Percentiles rank a stretch among this genome's conserved stretches.
Conservation (phyloP, 768 basidiomycete genomes). For the Termitomyces sp. region DNA sequence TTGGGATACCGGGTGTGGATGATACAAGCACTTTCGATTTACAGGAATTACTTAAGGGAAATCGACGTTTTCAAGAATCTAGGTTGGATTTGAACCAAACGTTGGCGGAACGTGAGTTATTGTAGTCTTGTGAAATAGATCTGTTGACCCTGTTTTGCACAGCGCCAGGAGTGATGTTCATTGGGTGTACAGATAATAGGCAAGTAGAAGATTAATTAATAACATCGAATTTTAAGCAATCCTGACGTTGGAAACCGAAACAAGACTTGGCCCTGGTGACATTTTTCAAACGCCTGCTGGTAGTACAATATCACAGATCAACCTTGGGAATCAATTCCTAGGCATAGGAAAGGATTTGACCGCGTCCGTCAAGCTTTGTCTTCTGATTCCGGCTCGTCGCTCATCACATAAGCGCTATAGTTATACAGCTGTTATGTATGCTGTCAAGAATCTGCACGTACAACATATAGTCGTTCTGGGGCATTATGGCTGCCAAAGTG, state of each 20-base stretch:
- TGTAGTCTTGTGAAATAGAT: neutral
- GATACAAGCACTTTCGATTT: slow-evolving; percentile 2
- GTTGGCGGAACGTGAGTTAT: slow-evolving; percentile 4
- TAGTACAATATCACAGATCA: slow-evolving; percentile 25
- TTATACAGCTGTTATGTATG: slow-evolving; percentile 28
- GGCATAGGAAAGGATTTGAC: slow-evolving; percentile 22
- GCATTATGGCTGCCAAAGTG: slow-evolving; percentile 32
- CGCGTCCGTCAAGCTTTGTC: slow-evolving; percentile 21
- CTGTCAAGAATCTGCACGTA: slow-evolving; percentile 25
- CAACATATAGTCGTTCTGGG: slow-evolving; percentile 33
- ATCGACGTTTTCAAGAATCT: slow-evolving; percentile 6
- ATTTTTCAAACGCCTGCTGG: slow-evolving; percentile 29
- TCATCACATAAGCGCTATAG: slow-evolving; percentile 12
- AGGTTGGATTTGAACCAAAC: neutral
- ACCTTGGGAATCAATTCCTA: slow-evolving; percentile 31
- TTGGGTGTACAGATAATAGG: slow-evolving; percentile 31
- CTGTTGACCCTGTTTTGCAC: neutral
- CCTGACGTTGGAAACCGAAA: neutral
- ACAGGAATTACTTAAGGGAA: slow-evolving; percentile 5
- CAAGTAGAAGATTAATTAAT: neutral
- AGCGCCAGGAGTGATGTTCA: slow-evolving; percentile 32
- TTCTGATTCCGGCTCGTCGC: neutral
- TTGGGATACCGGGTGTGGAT: neutral
- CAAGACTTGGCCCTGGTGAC: slow-evolving; percentile 4
- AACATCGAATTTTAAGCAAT: neutral